Base-by-base conservation (phyloP, 2,329 filamentous ascomycete genomes). In the Ceratocystis huliohia region DNA sequence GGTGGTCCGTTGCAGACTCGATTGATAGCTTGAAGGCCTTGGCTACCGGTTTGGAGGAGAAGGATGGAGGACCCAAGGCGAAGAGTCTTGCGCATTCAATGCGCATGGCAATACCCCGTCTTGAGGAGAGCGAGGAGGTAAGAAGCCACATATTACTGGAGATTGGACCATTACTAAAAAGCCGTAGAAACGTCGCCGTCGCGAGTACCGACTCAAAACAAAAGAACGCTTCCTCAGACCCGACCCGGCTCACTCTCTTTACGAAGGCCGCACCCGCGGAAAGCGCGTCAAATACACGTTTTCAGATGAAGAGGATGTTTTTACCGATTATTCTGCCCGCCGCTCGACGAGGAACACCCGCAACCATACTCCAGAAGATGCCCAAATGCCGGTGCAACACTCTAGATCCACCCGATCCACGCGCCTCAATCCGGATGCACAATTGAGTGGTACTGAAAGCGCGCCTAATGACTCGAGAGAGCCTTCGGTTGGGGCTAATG, bases 211-310 rank as follows among this genome's bases (percentile, higher is more conserved):
- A 17, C 84, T 90, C 73, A 82, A 85, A 71, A 89, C 90, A 69
- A 93, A 93, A 73, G 89, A 93, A 69, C 87, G 89, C 68, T 97
- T 97, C 76, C 83, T 88, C 70, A 85, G 91, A 4, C 91, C 91
- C 5, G 92, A 96, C 71, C 87, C 88, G 8, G 91, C 91, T 3
- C 95, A 93, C 74, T 96, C 92, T 0, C 80, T 96, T 67, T 99
- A 99, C 74, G 94, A 99, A 78, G 94, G 94, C 63, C 89, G 94
- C 65, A 99, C 95, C 4, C 86, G 94, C 68, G 94, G 94, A 66
- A 97, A 99, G 79, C 88, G 93, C 69, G 88, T 96, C 77, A 95
- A 92, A 75, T 99, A 99, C 73, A 99, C 91, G 0, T 99, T 89
- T 73, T 95, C 91, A 0, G 92, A 96, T 64, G 90, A 95, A 28